phyloP scores from a whole-genome alignment of 2,329 filamentous ascomycete genomes.

The Myriosclerotinia scirpicola region DNA sequence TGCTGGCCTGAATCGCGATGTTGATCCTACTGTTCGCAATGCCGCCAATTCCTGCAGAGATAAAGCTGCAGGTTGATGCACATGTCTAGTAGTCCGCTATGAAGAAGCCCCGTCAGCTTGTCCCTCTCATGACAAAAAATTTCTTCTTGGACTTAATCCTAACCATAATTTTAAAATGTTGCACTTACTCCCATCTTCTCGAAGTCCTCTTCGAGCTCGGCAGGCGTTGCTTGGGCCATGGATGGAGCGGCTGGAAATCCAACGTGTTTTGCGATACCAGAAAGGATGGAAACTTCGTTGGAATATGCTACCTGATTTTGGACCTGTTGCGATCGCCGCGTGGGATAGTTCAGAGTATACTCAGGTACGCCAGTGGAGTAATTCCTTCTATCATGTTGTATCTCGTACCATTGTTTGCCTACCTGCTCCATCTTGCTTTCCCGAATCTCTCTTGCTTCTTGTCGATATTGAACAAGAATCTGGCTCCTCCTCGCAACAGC shows the following conservation, averaged over 20 bases:
- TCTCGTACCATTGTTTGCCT: slow-evolving; percentile 87
- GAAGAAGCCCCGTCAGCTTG: slow-evolving; percentile 29
- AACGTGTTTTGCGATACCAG: slow-evolving; percentile 89
- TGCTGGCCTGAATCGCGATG: slow-evolving; percentile 54
- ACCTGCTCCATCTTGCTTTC: slow-evolving; percentile 77
- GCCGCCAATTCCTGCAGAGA: slow-evolving; percentile 40
- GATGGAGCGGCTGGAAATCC: slow-evolving; percentile 95
- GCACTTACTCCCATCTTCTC: slow-evolving; percentile 80
- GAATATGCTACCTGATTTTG: slow-evolving; percentile 90
- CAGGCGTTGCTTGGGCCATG: slow-evolving; percentile 67
- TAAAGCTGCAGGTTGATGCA: slow-evolving; percentile 32
- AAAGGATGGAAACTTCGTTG: slow-evolving; percentile 86
- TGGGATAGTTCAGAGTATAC: slow-evolving; percentile 78
- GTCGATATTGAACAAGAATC: slow-evolving; percentile 86
- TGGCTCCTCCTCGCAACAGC: slow-evolving; percentile 82
- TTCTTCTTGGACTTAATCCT: background rate
- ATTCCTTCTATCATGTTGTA: slow-evolving; percentile 83
- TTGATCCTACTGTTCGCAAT: slow-evolving; percentile 38
- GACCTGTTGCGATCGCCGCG: slow-evolving; percentile 73
- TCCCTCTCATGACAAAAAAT: slow-evolving; percentile 2
- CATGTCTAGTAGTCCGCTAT: slow-evolving; percentile 37
- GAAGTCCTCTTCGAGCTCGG: slow-evolving; percentile 83
- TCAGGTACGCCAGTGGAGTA: slow-evolving; percentile 76
- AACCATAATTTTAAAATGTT: slow-evolving; percentile 12
- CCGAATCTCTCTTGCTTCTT: slow-evolving; percentile 77